Evolutionary conservation across 495 filamentous ascomycete species (phyloP).

Genomic region (Hypoxylon fuscum): DNA sequence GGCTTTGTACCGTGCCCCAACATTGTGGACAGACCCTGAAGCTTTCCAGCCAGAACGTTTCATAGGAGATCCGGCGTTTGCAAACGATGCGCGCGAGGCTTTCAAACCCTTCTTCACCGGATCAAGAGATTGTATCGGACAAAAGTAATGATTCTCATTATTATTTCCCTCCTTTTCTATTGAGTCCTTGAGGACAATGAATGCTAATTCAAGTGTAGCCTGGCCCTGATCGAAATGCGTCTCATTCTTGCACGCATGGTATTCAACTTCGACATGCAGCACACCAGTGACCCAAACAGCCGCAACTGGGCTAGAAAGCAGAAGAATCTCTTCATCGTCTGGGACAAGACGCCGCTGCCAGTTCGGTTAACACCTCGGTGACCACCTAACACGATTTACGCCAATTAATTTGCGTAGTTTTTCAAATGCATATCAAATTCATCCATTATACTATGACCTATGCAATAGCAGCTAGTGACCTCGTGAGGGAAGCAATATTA

Average conservation of each 20-base stretch:
- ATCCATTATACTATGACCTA: no score
- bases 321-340: constrained; percentile 34
- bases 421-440: no score
- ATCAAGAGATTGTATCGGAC: constrained; percentile 29
- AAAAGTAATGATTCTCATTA: constrained; percentile 18
- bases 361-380: constrained; percentile 37
- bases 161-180: background rate
- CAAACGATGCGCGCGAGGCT: constrained; percentile 17
- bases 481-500: no score
- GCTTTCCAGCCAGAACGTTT: constrained; percentile 9
- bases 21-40: constrained; percentile 21
- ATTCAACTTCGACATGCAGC: constrained; percentile 24
- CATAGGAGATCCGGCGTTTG: constrained; percentile 2
- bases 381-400: background rate
- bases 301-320: constrained; percentile 22
- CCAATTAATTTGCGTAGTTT: background rate
- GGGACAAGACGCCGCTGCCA: constrained; percentile 40
- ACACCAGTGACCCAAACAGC: constrained; percentile 6
- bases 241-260: constrained; percentile 26
- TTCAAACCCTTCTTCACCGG: constrained; percentile 32
- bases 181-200: background rate
- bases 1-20: constrained; percentile 19
- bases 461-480: no score
- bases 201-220: background rate
- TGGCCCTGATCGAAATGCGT: constrained; percentile 28